Percentiles rank a stretch among this genome's conserved stretches.
phyloP scores from a whole-genome alignment of 306 rosid genomes.

The Mimosa bimucronata region DNA sequence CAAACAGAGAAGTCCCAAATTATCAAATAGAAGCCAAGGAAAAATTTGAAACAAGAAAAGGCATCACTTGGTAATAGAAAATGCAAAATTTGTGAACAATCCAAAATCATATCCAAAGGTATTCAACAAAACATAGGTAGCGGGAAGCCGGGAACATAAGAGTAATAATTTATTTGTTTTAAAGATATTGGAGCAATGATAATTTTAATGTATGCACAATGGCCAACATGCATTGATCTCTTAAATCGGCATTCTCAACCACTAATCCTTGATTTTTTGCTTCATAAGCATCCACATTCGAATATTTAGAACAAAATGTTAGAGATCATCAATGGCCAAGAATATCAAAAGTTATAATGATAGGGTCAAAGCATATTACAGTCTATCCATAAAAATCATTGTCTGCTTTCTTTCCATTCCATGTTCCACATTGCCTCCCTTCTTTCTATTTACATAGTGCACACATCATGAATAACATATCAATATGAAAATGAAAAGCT shows the following conservation, averaged over 20 bases:
- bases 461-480: conserved; percentile 34
- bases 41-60: not conserved
- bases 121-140: conserved; percentile 9
- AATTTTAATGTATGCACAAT: conserved; percentile 2
- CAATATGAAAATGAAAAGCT: conserved; percentile 29
- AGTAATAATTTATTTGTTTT: conserved; percentile 18
- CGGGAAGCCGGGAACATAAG: not conserved
- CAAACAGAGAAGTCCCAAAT: not conserved
- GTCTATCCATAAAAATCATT: conserved; percentile 91
- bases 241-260: conserved; percentile 87
- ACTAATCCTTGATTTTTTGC: conserved; percentile 88
- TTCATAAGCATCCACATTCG: conserved; percentile 91
- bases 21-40: conserved; percentile 1
- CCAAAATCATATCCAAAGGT: conserved; percentile 23
- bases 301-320: conserved; percentile 32
- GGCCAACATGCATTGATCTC: conserved; percentile 95
- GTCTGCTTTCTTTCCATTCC: conserved; percentile 99
- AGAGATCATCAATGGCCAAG: conserved; percentile 2
- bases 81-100: conserved; percentile 25
- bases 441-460: conserved; percentile 68
- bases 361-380: conserved; percentile 42
- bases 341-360: conserved; percentile 12
- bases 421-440: conserved; percentile 98
- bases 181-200: conserved; percentile 27
- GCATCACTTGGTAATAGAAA: conserved; percentile 15